Percentiles rank a stretch among this genome's conserved stretches.
phyloP scores from a whole-genome alignment of 2,329 filamentous ascomycete species.

The Cladophialophora bantiana region DNA sequence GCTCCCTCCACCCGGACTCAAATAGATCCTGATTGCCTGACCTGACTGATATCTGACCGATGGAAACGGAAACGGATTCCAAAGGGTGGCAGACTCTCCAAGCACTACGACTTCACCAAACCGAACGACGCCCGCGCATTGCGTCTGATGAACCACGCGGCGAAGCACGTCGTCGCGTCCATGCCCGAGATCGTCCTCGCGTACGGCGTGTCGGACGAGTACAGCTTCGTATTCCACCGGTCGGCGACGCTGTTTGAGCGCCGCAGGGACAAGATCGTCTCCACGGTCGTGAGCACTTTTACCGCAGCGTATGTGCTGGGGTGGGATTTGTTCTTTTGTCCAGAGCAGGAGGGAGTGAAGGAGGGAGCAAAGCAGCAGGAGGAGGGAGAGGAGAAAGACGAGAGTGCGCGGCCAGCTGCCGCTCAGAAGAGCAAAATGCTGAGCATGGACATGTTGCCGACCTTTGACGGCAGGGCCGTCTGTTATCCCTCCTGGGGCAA shows the following conservation, averaged over 20 bases:
- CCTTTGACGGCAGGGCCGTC: slow-evolving; percentile 91
- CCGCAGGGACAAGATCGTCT: slow-evolving; percentile 85
- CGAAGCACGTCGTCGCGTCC: slow-evolving; percentile 81
- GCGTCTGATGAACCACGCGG: slow-evolving; percentile 92
- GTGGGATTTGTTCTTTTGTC: slow-evolving; percentile 60
- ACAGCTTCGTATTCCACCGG: slow-evolving; percentile 90
- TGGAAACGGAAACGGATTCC: not conserved
- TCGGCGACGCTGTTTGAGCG: slow-evolving; percentile 83
- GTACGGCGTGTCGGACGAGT: slow-evolving; percentile 96
- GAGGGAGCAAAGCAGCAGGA: too few species aligned
- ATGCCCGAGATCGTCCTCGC: slow-evolving; percentile 84
- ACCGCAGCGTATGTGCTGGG: slow-evolving; percentile 86
- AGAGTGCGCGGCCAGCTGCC: slow-evolving; percentile 39
- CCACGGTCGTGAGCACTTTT: slow-evolving; percentile 90
- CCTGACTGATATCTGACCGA: too few species aligned
- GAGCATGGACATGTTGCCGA: slow-evolving; percentile 73
- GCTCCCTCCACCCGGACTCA: too few species aligned
- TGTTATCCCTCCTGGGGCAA: slow-evolving; percentile 84
- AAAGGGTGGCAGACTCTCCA: slow-evolving; percentile 69
- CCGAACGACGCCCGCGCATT: slow-evolving; percentile 89
- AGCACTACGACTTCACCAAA: slow-evolving; percentile 84
- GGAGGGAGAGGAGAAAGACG: not conserved
- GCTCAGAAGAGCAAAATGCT: slow-evolving; percentile 56
- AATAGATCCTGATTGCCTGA: too few species aligned
- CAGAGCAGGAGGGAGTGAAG: too few species aligned